Percentiles rank a stretch among this genome's conserved stretches.
Conservation (phyloP, 345 rosid genomes). For the Cardiospermum halicacabum region DNA sequence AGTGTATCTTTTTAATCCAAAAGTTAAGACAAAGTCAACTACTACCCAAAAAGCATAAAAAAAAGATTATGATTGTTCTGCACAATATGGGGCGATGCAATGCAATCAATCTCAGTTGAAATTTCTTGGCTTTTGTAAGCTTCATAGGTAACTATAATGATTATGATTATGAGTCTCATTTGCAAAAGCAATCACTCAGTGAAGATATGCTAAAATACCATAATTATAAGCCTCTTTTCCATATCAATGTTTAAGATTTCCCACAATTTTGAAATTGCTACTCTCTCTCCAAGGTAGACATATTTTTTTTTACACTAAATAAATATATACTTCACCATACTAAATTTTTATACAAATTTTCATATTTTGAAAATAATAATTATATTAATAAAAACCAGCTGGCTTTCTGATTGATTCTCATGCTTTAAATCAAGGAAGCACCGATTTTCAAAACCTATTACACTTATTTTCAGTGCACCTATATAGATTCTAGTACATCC, state of each 20-base stretch:
- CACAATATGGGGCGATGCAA: conserved; percentile 16
- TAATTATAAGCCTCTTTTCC: conserved; percentile 3
- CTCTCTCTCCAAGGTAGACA: conserved; percentile 1
- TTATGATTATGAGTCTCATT: no score
- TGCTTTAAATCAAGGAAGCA: background rate
- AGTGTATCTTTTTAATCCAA: background rate
- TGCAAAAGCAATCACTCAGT: background rate
- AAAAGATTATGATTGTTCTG: conserved; percentile 11
- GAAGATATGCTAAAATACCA: conserved; percentile 16
- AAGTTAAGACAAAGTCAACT: conserved; percentile 11
- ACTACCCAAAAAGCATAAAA: background rate
- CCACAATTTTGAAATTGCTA: conserved; percentile 4
- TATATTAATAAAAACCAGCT: no score
- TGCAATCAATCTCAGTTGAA: conserved; percentile 5
- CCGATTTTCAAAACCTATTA: background rate
- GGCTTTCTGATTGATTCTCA: no score
- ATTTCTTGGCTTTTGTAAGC: conserved; percentile 10
- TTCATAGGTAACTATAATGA: conserved; percentile 21
- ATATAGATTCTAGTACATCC: background rate
- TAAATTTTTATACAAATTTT: no score
- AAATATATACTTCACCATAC: no score
- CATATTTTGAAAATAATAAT: no score
- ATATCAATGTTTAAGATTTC: background rate
- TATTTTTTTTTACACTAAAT: no score
- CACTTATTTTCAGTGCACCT: background rate